Evolutionary conservation across 2,329 filamentous ascomycete genomes (phyloP), one percentile per base, ranked within the genome.

Genomic region (Monosporascus sp.): DNA sequence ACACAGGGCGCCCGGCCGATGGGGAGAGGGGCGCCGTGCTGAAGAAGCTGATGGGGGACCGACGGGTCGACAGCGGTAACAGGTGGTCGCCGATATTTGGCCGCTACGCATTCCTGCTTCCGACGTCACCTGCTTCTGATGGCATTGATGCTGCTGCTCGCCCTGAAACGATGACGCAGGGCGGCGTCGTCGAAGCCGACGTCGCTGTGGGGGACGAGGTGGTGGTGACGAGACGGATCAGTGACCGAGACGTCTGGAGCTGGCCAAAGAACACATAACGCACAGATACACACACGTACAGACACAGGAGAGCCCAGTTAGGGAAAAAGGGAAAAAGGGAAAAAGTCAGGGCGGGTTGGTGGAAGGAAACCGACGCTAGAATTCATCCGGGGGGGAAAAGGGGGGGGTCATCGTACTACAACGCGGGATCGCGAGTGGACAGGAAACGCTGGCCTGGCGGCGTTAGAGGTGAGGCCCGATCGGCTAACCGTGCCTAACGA

Each of bases 1-100:
- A 71, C 22, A 88, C 83, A 0, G 88, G 88, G 6, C 78, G 76
- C 48, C 71, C 74, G 42, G 82, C 79, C 0, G 70, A 71, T 1
- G 82, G 81, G 2, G 80, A 83, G 61, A 67, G 72, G 37, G 85
- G 83, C n/a, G 73, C 71, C 39, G 77, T 88, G 17, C 71, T 90
- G 57, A 90, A 89, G 73, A 83, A 84, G 62, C 70, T 92, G 61
- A 84, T 84, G 78, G 79, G 75, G 49, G 85, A 90, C 68, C 77
- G 88, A 20, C 77, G 87, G 52, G 85, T 91, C 6, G 88, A 92
- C 63, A 57, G 66, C n/a, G 88, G 88, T 0, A 73, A 73, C 36
- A 87, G 82, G 64, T 89, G 82, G 66, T 81, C 78, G 54, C 86
- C 88, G 14, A 76, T 89, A 8, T 91, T 91, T 74, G 88, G 88